Evolutionary conservation across 306 rosid genomes (phyloP).

Genomic region (Senna tora): DNA sequence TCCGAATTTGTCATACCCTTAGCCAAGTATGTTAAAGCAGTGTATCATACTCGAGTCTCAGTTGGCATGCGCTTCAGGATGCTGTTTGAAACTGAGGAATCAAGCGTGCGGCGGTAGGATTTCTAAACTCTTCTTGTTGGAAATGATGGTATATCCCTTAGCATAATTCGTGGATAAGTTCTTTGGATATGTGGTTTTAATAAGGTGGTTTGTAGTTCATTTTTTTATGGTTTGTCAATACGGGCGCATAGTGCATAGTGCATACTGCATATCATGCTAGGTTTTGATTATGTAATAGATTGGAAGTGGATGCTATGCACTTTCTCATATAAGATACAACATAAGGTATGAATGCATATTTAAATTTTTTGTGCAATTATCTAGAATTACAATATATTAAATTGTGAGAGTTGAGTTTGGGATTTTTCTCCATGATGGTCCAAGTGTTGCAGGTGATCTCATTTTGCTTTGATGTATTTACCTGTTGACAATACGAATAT

Average conservation of each 20-base stretch:
- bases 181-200: neutral
- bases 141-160: neutral
- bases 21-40: slow-evolving; percentile 88
- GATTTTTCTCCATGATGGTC: neutral
- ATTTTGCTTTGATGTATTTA: slow-evolving; percentile 8
- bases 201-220: neutral
- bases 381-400: neutral
- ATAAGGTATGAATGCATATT: neutral
- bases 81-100: slow-evolving; percentile 99
- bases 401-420: neutral
- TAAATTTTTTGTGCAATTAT: neutral
- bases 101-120: slow-evolving; percentile 88
- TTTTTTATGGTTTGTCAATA: too few species aligned
- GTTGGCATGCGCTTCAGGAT: slow-evolving; percentile 99
- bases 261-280: neutral
- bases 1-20: slow-evolving; percentile 96
- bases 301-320: neutral
- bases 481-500: slow-evolving; percentile 18
- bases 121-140: slow-evolving; percentile 19
- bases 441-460: neutral
- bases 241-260: neutral
- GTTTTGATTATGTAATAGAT: neutral
- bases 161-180: neutral
- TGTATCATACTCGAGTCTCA: slow-evolving; percentile 90
- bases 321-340: neutral